phyloP scores from a whole-genome alignment of 2,329 filamentous ascomycete genomes.

The Fusarium sp. region DNA sequence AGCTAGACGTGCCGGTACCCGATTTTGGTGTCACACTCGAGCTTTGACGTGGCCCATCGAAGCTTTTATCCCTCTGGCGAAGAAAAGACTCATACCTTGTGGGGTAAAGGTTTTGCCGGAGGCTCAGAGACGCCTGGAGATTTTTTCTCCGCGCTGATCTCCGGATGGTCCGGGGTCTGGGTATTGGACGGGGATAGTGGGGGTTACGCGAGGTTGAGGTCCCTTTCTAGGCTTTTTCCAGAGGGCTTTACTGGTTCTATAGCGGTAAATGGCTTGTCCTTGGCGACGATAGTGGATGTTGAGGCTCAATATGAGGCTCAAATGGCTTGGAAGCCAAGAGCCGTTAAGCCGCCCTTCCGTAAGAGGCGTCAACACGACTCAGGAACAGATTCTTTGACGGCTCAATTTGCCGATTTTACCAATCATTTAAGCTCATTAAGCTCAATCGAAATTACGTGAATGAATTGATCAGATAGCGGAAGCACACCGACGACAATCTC shows the following conservation, averaged over 20 bases:
- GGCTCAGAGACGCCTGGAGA: not conserved
- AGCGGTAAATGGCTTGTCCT: not conserved
- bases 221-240: not conserved
- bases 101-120: conserved; percentile 20
- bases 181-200: not conserved
- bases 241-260: not conserved
- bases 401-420: conserved; percentile 1
- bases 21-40: not conserved
- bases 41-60: conserved; percentile 1
- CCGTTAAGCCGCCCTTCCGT: not conserved
- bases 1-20: conserved; percentile 16
- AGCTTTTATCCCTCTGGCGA: conserved; percentile 17
- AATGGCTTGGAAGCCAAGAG: not conserved
- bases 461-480: not conserved
- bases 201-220: not conserved
- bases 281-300: conserved; percentile 1
- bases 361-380: not conserved
- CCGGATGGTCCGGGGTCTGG: conserved; percentile 8
- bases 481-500: not conserved
- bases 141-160: conserved; percentile 3
- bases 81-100: conserved; percentile 11
- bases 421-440: not conserved
- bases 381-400: not conserved
- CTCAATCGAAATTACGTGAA: not conserved
- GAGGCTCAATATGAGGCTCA: conserved; percentile 16